Percentiles rank a stretch among this genome's conserved stretches.
phyloP scores from a whole-genome alignment of 2,329 filamentous ascomycete genomes.

The Penicillium sp. region DNA sequence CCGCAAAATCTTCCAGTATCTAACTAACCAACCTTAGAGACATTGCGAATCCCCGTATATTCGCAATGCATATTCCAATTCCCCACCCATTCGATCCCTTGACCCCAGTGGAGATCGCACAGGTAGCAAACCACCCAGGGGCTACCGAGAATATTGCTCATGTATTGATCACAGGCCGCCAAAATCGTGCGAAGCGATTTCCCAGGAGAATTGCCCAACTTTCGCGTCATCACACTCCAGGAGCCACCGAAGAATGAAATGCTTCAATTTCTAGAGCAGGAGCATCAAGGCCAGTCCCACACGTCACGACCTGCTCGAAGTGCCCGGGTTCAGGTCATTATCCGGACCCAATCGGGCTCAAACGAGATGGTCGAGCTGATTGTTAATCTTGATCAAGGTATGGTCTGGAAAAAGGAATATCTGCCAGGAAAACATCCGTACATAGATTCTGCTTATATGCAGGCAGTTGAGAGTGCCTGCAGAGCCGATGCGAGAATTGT shows the following conservation, averaged over 20 bases:
- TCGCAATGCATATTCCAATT: not conserved
- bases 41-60: not conserved
- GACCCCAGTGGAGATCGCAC: not conserved
- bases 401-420: constrained; percentile 15
- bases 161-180: not conserved
- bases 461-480: constrained; percentile 47
- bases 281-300: constrained; percentile 34
- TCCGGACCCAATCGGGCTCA: not conserved
- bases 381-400: constrained; percentile 21
- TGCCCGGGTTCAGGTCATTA: constrained; percentile 42
- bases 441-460: constrained; percentile 39
- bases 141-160: constrained; percentile 25
- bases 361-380: constrained; percentile 21
- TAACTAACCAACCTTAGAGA: not conserved
- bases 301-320: constrained; percentile 31
- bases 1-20: not conserved
- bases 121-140: not conserved
- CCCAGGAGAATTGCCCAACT: constrained; percentile 24
- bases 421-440: constrained; percentile 29
- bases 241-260: constrained; percentile 54
- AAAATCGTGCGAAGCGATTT: not conserved
- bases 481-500: constrained; percentile 43
- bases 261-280: constrained; percentile 46
- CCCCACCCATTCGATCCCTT: constrained; percentile 3
- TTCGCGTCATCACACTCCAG: constrained; percentile 52